Base-by-base conservation (phyloP, 805 yeast genomes). In the Trichomonascus vanleenenianus region DNA sequence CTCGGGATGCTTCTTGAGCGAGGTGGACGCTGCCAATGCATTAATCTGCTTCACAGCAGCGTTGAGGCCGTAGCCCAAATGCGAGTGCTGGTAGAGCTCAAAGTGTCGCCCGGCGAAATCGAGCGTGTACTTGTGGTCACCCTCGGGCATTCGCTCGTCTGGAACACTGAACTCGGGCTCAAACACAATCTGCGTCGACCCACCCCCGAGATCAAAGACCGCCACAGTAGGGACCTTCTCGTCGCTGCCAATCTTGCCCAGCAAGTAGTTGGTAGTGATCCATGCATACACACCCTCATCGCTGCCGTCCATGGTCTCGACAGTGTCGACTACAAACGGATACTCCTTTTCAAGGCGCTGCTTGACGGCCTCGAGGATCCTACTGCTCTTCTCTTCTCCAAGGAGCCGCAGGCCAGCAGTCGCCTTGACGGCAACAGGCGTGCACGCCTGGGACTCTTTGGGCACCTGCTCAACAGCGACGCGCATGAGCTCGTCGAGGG, bases 261-360 rank as follows among this genome's bases (percentile, higher is more conserved):
- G 74, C 53, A 93, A 70, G 64, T 81, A 93, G 69, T 93, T 93
- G 42, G 96, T 81, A 22, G 99, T 93, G 64, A 93, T 84, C 99
- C 99, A 93, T 1, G 98, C 98, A 61, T 79, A 93, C 7, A 93
- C 97, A 64, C 98, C 99, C 71, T 94, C 98, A 56, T 91, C 95
- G 49, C 80, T 81, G 54, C 98, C 98, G 49, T 84, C 88, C 97
- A 93, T 91, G 59, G 93, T 85, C 9, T 89, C 74, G 49, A 93
- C 74, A 51, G 97, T 97, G 48, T 87, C 85, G 41, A 93, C 87
- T 2, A 96, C 83, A 71, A 93, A 93, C 46, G 98, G 98, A 64
- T 79, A 93, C 52, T 87, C 81, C 1, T 68, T 65, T 61, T 84
- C 86, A 52, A 93, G 71, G 60, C 87, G 93, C 9, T 63, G 58